Evolutionary conservation across 352 stramenopile genomes (phyloP).

Genomic region (Halophytophthora batemanensis): DNA sequence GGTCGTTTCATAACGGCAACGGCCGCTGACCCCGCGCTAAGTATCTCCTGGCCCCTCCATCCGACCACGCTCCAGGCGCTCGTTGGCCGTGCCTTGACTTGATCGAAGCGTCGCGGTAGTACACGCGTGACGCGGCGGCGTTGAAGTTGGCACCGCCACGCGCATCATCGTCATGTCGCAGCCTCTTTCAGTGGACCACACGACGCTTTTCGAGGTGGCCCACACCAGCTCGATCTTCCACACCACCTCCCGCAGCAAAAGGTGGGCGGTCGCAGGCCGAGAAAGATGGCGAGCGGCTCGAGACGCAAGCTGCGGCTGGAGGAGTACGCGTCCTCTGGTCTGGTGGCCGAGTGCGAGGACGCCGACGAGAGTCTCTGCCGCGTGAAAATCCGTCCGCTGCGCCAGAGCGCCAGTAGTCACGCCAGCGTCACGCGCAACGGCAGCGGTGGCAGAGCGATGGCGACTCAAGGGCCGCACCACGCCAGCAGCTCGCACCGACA

Average conservation of each 20-base stretch:
- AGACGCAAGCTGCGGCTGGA: slow-evolving; percentile 44
- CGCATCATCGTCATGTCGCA: no score
- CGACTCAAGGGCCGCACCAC: slow-evolving; percentile 10
- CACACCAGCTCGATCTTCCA: neutral
- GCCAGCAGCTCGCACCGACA: slow-evolving; percentile 52
- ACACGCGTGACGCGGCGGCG: no score
- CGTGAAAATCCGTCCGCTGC: slow-evolving; percentile 12
- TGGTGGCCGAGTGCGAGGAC: slow-evolving; percentile 16
- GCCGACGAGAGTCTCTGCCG: slow-evolving; percentile 4
- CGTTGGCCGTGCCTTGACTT: no score
- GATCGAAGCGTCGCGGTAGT: no score
- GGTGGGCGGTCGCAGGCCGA: neutral
- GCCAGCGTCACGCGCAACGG: no score
- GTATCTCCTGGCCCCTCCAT: no score
- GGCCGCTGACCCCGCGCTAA: no score
- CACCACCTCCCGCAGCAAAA: slow-evolving; percentile 13
- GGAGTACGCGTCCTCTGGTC: slow-evolving; percentile 57
- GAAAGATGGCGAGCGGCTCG: neutral
- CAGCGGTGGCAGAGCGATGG: neutral
- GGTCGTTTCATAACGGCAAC: no score
- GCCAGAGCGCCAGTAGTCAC: neutral
- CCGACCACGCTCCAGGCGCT: no score
- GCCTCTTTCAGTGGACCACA: no score
- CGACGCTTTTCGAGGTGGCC: no score
- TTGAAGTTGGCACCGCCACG: no score